A percentile compares a stretch with the other conserved stretches of the same genome.
Conservation (phyloP, 2,329 filamentous ascomycete species). For the Tolypocladium paradoxum region DNA sequence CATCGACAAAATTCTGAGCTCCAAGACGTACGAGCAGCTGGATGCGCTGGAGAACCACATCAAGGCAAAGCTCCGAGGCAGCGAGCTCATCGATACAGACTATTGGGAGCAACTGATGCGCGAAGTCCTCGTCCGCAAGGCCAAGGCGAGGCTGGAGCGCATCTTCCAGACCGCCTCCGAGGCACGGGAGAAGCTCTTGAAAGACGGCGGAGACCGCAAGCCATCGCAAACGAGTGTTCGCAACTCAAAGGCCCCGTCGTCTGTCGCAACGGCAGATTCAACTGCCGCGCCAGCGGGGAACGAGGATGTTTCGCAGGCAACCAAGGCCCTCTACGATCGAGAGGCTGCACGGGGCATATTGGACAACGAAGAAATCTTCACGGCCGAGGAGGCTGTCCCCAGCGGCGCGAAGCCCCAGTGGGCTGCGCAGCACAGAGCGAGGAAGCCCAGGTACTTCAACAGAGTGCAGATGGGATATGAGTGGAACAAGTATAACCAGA, state of each 20-base stretch:
- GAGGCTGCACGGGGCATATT: conserved; percentile 84
- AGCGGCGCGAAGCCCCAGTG: conserved; percentile 55
- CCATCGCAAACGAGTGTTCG: background rate
- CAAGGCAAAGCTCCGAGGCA: conserved; percentile 69
- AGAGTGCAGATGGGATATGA: conserved; percentile 98
- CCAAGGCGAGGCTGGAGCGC: conserved; percentile 70
- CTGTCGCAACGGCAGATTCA: background rate
- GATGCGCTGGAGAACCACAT: conserved; percentile 81
- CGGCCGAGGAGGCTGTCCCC: conserved; percentile 71
- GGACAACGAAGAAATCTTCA: conserved; percentile 94
- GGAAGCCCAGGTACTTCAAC: conserved; percentile 96
- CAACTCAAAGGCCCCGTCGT: conserved; percentile 2
- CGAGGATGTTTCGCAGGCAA: conserved; percentile 77
- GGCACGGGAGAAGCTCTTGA: conserved; percentile 55
- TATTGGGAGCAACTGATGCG: conserved; percentile 93
- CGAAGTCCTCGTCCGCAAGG: conserved; percentile 82
- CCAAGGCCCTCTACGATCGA: conserved; percentile 80
- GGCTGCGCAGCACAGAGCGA: conserved; percentile 74
- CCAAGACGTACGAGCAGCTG: conserved; percentile 81
- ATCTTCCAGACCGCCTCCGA: conserved; percentile 68
- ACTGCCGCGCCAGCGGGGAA: conserved; percentile 30
- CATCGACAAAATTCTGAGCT: conserved; percentile 75
- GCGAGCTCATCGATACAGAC: conserved; percentile 89
- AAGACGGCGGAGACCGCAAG: conserved; percentile 35
- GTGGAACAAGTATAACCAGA: conserved; percentile 99